Evolutionary conservation across 495 filamentous ascomycete genomes (phyloP).

Genomic region (Aspergillus heteromorphus): DNA sequence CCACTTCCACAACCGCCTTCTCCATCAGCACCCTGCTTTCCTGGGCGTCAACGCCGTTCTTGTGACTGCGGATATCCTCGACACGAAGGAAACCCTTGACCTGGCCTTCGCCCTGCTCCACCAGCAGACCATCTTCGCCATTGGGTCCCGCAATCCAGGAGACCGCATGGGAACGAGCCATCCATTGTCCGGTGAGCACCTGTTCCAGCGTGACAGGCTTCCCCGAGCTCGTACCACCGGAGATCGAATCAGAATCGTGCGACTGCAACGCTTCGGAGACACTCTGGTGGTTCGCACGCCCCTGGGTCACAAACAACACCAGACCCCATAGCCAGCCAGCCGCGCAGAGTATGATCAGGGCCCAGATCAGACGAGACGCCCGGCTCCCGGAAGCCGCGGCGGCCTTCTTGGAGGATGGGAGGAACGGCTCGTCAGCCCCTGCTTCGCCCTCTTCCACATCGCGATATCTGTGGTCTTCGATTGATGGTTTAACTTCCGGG

Average conservation of each 20-base stretch:
- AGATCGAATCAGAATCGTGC: constrained; percentile 60
- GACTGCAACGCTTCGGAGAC: constrained; percentile 19
- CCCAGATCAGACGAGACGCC: constrained; percentile 61
- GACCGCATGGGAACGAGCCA: constrained; percentile 60
- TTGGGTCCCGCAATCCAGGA: constrained; percentile 83
- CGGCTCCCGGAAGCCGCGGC: constrained; percentile 22
- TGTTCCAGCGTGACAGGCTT: constrained; percentile 79
- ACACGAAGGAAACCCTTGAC: constrained; percentile 72
- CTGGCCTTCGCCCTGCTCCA: constrained; percentile 54
- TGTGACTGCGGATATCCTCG: constrained; percentile 71
- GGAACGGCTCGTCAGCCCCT: constrained; percentile 24
- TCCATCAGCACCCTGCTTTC: constrained; percentile 70
- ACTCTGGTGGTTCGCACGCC: constrained; percentile 18
- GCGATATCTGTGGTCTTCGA: constrained; percentile 25
- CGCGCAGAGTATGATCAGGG: constrained; percentile 59
- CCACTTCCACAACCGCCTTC: constrained; percentile 52
- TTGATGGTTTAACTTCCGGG: background rate
- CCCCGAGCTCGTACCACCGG: constrained; percentile 58
- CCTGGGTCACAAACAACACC: constrained; percentile 62
- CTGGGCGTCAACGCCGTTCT: constrained; percentile 36
- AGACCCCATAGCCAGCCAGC: constrained; percentile 79
- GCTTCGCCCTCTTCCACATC: constrained; percentile 36
- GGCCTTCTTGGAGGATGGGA: constrained; percentile 18
- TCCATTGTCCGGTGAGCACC: constrained; percentile 69
- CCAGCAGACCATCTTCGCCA: constrained; percentile 79